phyloP scores from a whole-genome alignment of 2,329 filamentous ascomycete species.

The Plectosphaerella sp. region DNA sequence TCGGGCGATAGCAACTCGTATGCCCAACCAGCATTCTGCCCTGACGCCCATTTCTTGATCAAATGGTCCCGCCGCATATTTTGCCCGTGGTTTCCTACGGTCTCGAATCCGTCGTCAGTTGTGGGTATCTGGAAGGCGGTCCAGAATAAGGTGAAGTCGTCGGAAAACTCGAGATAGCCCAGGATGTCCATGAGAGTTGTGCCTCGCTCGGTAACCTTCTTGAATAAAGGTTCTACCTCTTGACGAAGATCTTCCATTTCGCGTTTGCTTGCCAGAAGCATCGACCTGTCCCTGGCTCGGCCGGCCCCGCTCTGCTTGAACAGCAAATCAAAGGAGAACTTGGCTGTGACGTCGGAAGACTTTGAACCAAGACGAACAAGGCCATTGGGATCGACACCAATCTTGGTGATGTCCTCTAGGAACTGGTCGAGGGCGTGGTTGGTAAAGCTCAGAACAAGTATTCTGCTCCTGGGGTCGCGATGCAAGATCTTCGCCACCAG shows the following conservation, averaged over 20 bases:
- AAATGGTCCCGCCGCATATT: slow-evolving; percentile 42
- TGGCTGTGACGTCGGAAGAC: slow-evolving; percentile 40
- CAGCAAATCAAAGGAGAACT: slow-evolving; percentile 41
- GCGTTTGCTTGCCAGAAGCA: slow-evolving; percentile 36
- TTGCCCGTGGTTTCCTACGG: slow-evolving; percentile 42
- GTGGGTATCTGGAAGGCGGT: slow-evolving; percentile 51
- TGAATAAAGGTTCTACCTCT: slow-evolving; percentile 20
- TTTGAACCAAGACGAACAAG: slow-evolving; percentile 65
- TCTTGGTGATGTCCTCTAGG: slow-evolving; percentile 54
- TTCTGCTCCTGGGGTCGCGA: slow-evolving; percentile 38
- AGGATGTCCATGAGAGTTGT: slow-evolving; percentile 24
- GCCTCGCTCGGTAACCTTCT: slow-evolving; percentile 5
- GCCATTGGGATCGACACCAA: slow-evolving; percentile 41
- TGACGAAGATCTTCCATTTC: slow-evolving; percentile 23
- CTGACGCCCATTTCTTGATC: slow-evolving; percentile 45
- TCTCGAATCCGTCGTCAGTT: slow-evolving; percentile 36
- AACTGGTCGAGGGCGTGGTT: slow-evolving; percentile 66
- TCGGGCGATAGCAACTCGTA: slow-evolving; percentile 17
- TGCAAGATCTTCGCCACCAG: slow-evolving; percentile 54
- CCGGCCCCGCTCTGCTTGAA: slow-evolving; percentile 17
- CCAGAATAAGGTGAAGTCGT: slow-evolving; percentile 45
- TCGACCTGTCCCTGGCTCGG: slow-evolving; percentile 27
- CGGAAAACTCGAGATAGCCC: slow-evolving; percentile 45
- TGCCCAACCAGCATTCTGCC: slow-evolving; percentile 40
- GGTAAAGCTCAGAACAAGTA: slow-evolving; percentile 65